Conservation (phyloP, 2,329 filamentous ascomycete species). For the Fulvia fulva region DNA sequence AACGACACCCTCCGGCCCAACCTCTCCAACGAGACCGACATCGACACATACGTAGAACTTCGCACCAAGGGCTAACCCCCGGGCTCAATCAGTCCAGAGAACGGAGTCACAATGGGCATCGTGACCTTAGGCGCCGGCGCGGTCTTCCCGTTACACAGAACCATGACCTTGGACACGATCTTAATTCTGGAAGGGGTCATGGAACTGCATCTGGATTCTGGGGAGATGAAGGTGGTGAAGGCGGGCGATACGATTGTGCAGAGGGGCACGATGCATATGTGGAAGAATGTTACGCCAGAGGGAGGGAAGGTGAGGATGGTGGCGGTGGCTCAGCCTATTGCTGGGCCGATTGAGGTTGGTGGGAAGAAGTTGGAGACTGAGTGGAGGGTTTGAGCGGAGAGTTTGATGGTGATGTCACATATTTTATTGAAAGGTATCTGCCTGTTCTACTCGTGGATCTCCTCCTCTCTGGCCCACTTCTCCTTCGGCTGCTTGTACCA, state of each 20-base stretch:
- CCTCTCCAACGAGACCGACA: constrained; percentile 14
- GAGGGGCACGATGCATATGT: constrained; percentile 22
- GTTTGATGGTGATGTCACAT: no score
- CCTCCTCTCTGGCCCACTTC: constrained; percentile 38
- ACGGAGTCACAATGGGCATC: constrained; percentile 10
- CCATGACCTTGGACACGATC: constrained; percentile 16
- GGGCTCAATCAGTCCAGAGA: constrained; percentile 2
- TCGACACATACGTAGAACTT: constrained; percentile 17
- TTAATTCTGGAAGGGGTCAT: constrained; percentile 16
- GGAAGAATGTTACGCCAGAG: constrained; percentile 19
- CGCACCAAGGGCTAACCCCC: constrained; percentile 6
- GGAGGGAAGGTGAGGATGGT: constrained; percentile 11
- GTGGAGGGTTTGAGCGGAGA: neutral
- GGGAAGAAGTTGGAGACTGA: constrained; percentile 15
- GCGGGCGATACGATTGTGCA: constrained; percentile 17
- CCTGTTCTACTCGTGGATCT: constrained; percentile 35
- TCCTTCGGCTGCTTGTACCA: constrained; percentile 42
- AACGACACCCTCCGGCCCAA: constrained; percentile 5
- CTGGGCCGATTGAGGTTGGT: constrained; percentile 13
- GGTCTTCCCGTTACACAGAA: constrained; percentile 9
- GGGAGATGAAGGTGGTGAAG: constrained; percentile 13
- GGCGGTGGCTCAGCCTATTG: constrained; percentile 8
- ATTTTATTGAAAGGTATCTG: no score
- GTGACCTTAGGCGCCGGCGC: constrained; percentile 5
- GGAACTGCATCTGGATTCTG: constrained; percentile 17